Evolutionary conservation across 2,329 filamentous ascomycete species (phyloP), one percentile per base, ranked within the genome.

Genomic region (Paraphoma chrysanthemicola): DNA sequence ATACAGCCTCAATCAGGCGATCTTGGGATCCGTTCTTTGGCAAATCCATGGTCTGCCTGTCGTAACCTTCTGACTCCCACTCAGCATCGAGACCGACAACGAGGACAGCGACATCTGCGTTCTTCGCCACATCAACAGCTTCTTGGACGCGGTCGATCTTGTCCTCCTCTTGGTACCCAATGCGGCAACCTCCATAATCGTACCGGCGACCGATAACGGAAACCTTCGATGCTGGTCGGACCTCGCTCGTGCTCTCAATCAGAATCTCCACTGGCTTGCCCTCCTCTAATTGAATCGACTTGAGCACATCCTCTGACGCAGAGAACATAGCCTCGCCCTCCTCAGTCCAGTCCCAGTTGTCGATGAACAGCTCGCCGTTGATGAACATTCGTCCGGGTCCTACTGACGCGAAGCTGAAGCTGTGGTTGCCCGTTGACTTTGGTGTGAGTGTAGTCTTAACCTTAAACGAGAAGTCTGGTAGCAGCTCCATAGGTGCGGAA

Each of bases 1-100:
- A 79, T 1, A 93, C 85, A 6, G 86, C 85, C 38, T 82, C 74
- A 62, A 93, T 90, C 6, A 90, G 80, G 16, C 83, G 81, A 65
- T 90, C 87, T 68, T 88, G 85, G 57, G 81, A 85, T 16, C 85
- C 84, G 38, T 78, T 60, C 55, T 77, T 78, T 4, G 86, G 85
- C 9, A 88, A 77, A 60, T 86, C 84, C 83, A 88, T 87, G 11
- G 81, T 85, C 60, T 85, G 80, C 43, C 88, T 82, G 69, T 90
- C 88, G 39, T 85, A 82, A 23, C 88, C 88, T 69, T 91, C 89
- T 1, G 88, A 90, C 69, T 92, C 89, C 88, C 88, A 92, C 71
- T 92, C 89, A 6, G 85, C 85, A 68, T 93, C 93, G 46, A 95
- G 83, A 1, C 92, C 92, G 1, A 88, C 88, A 69, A 91, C 90